Percentiles rank a stretch among this genome's conserved stretches.
These are phyloP conservation scores for Mycosphaerella arachidis DNA, from an alignment of 2,329 filamentous ascomycete species.

Conservation along the genomic window DNA sequence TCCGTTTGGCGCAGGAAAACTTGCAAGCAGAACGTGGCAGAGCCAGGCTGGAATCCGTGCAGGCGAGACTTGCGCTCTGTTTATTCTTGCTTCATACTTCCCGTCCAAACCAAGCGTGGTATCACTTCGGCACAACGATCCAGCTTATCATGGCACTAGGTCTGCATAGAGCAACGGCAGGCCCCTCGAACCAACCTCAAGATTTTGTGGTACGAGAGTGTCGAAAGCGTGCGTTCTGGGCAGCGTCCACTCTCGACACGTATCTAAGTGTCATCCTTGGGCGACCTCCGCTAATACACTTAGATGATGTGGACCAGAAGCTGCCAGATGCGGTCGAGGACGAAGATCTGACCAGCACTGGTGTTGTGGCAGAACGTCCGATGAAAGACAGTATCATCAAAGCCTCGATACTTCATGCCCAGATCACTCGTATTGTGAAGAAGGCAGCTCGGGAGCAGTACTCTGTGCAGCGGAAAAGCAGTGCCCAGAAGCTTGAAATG, in stretches of 20 bases:
- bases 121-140: constrained; percentile 34
- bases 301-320: constrained; percentile 32
- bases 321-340: constrained; percentile 29
- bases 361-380: constrained; percentile 1
- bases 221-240: constrained; percentile 37
- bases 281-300: constrained; percentile 34
- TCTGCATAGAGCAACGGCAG: constrained; percentile 30
- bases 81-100: constrained; percentile 38
- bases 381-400: constrained; percentile 31
- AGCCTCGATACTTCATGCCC: constrained; percentile 30
- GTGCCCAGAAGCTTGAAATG: constrained; percentile 22
- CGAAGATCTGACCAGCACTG: constrained; percentile 23
- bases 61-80: constrained; percentile 39
- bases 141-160: constrained; percentile 37
- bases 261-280: constrained; percentile 39
- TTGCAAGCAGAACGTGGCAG: constrained; percentile 26
- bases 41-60: constrained; percentile 34
- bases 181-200: constrained; percentile 11
- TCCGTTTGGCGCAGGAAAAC: constrained; percentile 21
- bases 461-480: constrained; percentile 15
- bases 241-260: constrained; percentile 37
- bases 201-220: constrained; percentile 30
- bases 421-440: constrained; percentile 28
- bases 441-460: constrained; percentile 30
- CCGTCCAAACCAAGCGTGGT: constrained; percentile 37